These are phyloP conservation scores for Penicillium hordei DNA, from an alignment of 2,329 filamentous ascomycete species.

Conservation along the genomic window DNA sequence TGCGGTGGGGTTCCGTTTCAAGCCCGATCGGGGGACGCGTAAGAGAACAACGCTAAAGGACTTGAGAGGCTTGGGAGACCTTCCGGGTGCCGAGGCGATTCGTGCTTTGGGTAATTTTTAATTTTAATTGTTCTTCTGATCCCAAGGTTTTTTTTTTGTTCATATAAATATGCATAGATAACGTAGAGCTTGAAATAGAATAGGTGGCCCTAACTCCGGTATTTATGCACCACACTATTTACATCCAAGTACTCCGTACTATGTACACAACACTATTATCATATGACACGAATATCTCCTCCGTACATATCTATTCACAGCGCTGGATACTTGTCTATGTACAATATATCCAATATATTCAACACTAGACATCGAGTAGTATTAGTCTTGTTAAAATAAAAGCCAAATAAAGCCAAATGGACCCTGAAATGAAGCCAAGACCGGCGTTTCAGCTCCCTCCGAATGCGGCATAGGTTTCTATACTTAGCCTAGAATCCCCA, in stretches of 20 bases:
- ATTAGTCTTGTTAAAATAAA: not conserved
- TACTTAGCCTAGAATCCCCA: conserved; percentile 7
- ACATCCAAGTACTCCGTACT: not conserved
- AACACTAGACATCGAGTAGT: not conserved
- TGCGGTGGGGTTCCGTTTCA: conserved; percentile 32
- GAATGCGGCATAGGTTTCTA: conserved; percentile 9
- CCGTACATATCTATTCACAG: not conserved
- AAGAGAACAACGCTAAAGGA: conserved; percentile 21
- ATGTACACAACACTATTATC: not conserved
- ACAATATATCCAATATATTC: no score
- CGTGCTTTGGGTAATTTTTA: not conserved
- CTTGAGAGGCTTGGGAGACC: not conserved
- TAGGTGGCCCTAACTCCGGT: not conserved
- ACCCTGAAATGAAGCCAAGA: conserved; percentile 8
- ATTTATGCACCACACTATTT: not conserved
- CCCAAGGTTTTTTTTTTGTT: not conserved
- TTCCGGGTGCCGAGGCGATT: not conserved
- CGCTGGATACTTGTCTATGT: not conserved
- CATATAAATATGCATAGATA: not conserved
- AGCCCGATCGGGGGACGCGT: conserved; percentile 29
- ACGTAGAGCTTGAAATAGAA: not conserved
- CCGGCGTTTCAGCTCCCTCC: conserved; percentile 4
- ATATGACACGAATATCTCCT: no score
- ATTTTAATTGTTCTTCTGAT: not conserved
- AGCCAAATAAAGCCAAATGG: not conserved